Evolutionary conservation across 73 alveolate genomes (phyloP).

Genomic region (Paraurostyla sp.): DNA sequence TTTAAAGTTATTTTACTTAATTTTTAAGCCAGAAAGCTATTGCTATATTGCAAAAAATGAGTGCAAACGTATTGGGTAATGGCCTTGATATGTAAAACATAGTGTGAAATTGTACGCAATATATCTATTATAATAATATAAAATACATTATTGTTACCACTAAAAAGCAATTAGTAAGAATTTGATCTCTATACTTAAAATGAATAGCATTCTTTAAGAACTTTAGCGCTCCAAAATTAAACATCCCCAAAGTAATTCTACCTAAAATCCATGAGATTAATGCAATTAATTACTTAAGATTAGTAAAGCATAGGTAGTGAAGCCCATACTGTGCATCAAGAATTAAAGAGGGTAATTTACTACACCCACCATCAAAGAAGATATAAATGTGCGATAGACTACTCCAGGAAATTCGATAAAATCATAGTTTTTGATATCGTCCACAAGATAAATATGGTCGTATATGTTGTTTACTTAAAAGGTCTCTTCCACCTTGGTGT

Average conservation of each 20-base stretch:
- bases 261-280: too few species aligned
- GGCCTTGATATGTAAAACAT: conserved; percentile 82
- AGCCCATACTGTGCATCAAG: not conserved
- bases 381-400: conserved; percentile 79
- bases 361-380: conserved; percentile 61
- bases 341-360: conserved; percentile 56
- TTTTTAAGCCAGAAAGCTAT: conserved; percentile 69
- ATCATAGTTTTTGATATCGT: conserved; percentile 65
- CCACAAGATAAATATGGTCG: conserved; percentile 68
- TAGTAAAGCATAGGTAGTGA: conserved; percentile 1
- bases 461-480: conserved; percentile 80
- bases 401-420: conserved; percentile 83
- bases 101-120: conserved; percentile 73
- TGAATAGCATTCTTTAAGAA: not conserved
- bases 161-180: not conserved
- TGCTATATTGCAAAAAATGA: conserved; percentile 76
- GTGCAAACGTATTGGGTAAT: conserved; percentile 83
- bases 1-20: too few species aligned
- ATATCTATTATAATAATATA: not conserved
- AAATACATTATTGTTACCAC: not conserved
- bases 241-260: conserved; percentile 53
- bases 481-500: conserved; percentile 89
- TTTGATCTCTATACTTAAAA: not conserved
- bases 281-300: not conserved
- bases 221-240: conserved; percentile 34